Evolutionary conservation across 106 monocot genomes (phyloP).

Genomic region (Acorus calamus): DNA sequence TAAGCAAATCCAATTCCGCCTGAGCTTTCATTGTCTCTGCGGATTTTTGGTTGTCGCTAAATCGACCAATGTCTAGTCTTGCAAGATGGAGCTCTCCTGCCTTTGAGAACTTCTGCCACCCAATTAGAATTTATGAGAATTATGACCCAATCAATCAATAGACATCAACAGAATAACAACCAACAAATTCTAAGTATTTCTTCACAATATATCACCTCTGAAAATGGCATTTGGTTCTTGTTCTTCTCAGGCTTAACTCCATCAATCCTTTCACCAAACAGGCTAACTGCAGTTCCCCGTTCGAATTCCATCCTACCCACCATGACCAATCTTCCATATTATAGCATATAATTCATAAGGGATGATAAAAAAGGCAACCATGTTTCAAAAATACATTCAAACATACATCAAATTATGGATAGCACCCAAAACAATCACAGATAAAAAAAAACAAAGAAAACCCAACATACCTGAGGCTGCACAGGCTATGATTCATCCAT

Average conservation of each 20-base stretch:
- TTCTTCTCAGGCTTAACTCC: constrained; percentile 11
- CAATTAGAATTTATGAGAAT: not conserved
- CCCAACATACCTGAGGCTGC: too few species aligned
- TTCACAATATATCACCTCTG: constrained; percentile 9
- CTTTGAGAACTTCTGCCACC: constrained; percentile 6
- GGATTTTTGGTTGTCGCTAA: not conserved
- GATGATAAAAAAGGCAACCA: too few species aligned
- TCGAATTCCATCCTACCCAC: constrained; percentile 17
- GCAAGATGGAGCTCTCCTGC: constrained; percentile 15
- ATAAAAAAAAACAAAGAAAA: too few species aligned
- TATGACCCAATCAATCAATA: not conserved
- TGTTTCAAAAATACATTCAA: too few species aligned
- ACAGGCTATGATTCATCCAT: too few species aligned
- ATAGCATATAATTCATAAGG: too few species aligned
- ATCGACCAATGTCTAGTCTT: constrained; percentile 7
- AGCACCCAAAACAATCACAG: too few species aligned
- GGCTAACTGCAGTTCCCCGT: constrained; percentile 16
- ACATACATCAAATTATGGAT: too few species aligned
- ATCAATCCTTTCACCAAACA: constrained; percentile 30
- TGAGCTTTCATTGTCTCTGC: constrained; percentile 22
- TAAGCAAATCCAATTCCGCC: constrained; percentile 25
- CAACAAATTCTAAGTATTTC: too few species aligned
- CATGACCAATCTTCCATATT: not conserved
- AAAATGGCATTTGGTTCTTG: constrained; percentile 1
- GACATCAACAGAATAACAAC: not conserved